Evolutionary conservation across 73 alveolate species (phyloP).

Genomic region (Paramecium tetraurelia): DNA sequence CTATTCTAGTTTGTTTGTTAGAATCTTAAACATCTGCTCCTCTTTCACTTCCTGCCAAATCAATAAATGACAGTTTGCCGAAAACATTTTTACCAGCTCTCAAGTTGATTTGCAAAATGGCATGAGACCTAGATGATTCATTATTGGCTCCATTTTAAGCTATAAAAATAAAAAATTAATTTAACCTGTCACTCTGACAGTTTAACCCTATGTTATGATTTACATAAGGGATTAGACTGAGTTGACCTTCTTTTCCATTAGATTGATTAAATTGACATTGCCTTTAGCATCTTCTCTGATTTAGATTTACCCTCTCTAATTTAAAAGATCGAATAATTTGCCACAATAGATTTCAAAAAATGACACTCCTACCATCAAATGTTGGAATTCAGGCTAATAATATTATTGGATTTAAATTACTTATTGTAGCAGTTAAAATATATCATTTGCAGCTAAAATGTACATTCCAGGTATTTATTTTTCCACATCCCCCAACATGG

Average conservation of each 20-base stretch:
- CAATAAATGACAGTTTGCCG: conserved; percentile 97
- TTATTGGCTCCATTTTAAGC: conserved; percentile 49
- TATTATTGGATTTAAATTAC: conserved; percentile 47
- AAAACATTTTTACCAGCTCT: conserved; percentile 82
- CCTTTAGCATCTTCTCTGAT: conserved; percentile 99
- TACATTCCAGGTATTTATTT: conserved; percentile 96
- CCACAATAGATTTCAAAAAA: conserved; percentile 99
- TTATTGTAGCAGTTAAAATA: conserved; percentile 79
- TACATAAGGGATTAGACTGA: conserved; percentile 75
- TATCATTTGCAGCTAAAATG: conserved; percentile 96
- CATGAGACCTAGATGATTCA: conserved; percentile 64
- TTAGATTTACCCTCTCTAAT: conserved; percentile 83
- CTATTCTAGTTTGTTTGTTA: conserved; percentile 95
- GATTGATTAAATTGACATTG: conserved; percentile 95
- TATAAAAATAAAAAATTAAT: background rate
- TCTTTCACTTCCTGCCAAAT: conserved; percentile 99
- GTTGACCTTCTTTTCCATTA: conserved; percentile 77
- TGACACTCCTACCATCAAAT: conserved; percentile 85
- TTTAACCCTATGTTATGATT: conserved; percentile 76
- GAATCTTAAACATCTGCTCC: conserved; percentile 98
- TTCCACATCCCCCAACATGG: conserved; percentile 96
- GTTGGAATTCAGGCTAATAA: conserved; percentile 65
- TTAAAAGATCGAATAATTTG: conserved; percentile 96
- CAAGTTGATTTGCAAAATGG: conserved; percentile 78
- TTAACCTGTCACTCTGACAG: conserved; percentile 56